Evolutionary conservation across 2,329 filamentous ascomycete genomes (phyloP), one percentile per base, ranked within the genome.

Genomic region (Chrysoporthe cubensis): DNA sequence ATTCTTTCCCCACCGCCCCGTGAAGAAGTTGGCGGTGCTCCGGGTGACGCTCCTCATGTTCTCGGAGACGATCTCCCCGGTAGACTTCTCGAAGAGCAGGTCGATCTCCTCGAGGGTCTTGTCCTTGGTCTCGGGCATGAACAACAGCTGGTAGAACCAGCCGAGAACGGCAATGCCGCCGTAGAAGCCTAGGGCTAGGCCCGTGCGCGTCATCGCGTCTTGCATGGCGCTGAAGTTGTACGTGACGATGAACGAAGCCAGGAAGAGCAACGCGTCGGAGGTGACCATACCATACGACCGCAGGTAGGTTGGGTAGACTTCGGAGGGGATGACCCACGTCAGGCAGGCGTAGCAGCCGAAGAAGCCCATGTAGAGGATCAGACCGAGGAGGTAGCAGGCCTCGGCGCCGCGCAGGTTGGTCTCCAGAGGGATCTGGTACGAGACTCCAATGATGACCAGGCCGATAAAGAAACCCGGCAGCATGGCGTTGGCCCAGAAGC

Each of bases 91-190:
- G 75, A 92, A 91, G 26, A 92, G 80, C 48, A 87, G 79, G 69
- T 92, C 90, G 68, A 92, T 91, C 77, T 92, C 90, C 78, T 92
- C 90, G 0, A 92, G 84, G 3, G 79, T 83, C 78, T 84, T 85
- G 76, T 89, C 87, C 81, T 91, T 91, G 2, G 90, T 92, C 81
- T 92, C 89, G 0, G 89, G 90, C 90, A 92, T 92, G 79, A 92
- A 92, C 62, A 92, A 75, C 59, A 92, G 81, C 78, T 92, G 90
- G 77, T 92, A 92, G 72, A 91, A 80, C 85, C 89, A 91, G 14
- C 89, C 90, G 0, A 92, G 11, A 0, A 90, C 83, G 0, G 90
- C 90, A 65, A 92, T 92, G 18, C 90, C 90, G 4, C 90, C 90
- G 76, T 91, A 93, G 78, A 93, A 92, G 2, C 90, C 90, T 0